Evolutionary conservation across 2,329 filamentous ascomycete species (phyloP).

Genomic region (Paecilomyces sp.): DNA sequence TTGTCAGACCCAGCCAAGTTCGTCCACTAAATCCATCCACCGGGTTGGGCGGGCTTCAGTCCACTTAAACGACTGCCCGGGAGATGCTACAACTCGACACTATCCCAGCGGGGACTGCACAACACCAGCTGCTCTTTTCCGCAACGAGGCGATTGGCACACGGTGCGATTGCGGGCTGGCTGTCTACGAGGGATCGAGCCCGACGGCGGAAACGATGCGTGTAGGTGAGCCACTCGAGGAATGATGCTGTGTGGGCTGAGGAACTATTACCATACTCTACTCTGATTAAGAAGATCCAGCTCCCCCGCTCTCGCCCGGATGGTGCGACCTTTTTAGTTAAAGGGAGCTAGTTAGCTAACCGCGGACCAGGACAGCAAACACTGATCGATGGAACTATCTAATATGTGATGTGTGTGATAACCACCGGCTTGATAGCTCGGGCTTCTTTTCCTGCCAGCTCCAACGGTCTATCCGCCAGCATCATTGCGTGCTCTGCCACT

Average conservation of each 20-base stretch:
- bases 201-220: not conserved
- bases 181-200: not conserved
- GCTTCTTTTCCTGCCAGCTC: not conserved
- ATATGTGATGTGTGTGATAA: not conserved
- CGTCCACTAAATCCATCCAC: not conserved
- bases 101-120: not conserved
- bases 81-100: not conserved
- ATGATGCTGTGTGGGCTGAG: not conserved
- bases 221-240: not conserved
- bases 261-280: not conserved
- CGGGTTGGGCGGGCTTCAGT: conserved; percentile 1
- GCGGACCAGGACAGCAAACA: not conserved
- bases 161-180: not conserved
- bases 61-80: not conserved
- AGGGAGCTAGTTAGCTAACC: not conserved
- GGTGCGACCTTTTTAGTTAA: not conserved
- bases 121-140: not conserved
- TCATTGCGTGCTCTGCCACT: not conserved
- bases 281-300: not conserved
- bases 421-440: not conserved
- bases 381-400: not conserved
- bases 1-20: not conserved
- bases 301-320: not conserved
- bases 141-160: not conserved
- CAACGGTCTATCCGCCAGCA: not conserved